phyloP scores from a whole-genome alignment of 192 early-diverging fungal species.

The Mortierella antarctica region DNA sequence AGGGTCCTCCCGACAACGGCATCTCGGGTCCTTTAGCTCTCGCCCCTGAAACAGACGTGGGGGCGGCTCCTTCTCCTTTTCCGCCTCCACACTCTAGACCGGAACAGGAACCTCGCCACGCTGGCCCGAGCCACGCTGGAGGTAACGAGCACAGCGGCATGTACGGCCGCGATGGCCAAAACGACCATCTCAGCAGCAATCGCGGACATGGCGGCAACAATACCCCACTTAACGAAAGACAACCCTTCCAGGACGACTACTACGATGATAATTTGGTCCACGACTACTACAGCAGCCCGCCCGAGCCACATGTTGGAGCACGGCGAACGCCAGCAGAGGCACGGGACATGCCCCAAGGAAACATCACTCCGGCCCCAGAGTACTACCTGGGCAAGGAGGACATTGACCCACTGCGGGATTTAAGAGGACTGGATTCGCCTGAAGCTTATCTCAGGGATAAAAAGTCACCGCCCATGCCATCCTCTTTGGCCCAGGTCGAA shows the following conservation, averaged over 20 bases:
- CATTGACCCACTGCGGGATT: constrained; percentile 30
- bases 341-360: constrained; percentile 10
- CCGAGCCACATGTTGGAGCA: constrained; percentile 11
- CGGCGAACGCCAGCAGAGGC: background rate
- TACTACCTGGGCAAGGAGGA: constrained; percentile 44
- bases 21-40: constrained; percentile 41
- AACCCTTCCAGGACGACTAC: constrained; percentile 12
- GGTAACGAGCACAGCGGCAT: background rate
- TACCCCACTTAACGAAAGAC: background rate
- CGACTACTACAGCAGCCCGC: constrained; percentile 19
- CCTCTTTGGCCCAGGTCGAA: background rate
- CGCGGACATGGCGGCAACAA: background rate
- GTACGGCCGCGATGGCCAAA: background rate
- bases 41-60: constrained; percentile 2
- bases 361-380: constrained; percentile 27
- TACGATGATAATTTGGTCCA: constrained; percentile 15
- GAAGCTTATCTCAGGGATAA: constrained; percentile 14
- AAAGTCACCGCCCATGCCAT: background rate
- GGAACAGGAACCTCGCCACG: too few species aligned
- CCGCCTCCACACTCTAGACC: background rate
- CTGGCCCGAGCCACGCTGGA: background rate
- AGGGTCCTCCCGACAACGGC: constrained; percentile 5
- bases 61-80: background rate
- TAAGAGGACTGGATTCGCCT: constrained; percentile 24
- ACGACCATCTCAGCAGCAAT: constrained; percentile 1